Base-by-base conservation (phyloP, 768 basidiomycete genomes). In the Kwoniella bestiolae region DNA sequence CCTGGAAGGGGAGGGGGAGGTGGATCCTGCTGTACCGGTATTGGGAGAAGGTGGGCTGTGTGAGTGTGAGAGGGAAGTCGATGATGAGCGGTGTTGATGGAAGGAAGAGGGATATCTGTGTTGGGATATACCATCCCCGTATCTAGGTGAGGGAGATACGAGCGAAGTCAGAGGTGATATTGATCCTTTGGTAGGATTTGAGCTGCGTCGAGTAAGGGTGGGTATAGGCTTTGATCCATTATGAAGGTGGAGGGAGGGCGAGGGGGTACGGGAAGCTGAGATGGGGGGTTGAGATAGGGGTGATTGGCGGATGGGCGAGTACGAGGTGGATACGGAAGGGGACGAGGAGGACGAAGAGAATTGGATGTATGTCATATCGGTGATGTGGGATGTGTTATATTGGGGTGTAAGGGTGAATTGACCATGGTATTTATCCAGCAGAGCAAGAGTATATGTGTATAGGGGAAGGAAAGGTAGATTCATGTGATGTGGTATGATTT, bases 251-350 rank as follows among this genome's bases (percentile, higher is more conserved):
- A 9, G 9, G 3, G 32, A 38, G 28, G 65, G 65, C 25, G 65
- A 66, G 7, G 65, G 59, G 0, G 57, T 66, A 0, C 59, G 34
- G 3, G 65, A 44, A 5, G 65, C 65, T 29, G 29, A 53, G 23
- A 66, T 25, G 11, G 65, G 65, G 12, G 65, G 65, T 35, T 66
- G 57, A 12, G 65, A 60, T 53, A 66, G 35, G 21, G 65, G 65
- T 18, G 65, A 66, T 56, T 50, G 56, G 7, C 65, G 50, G 29
- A 66, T 56, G n/a, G 65, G 65, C 4, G 58, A 60, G 5, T 50
- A 62, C n/a, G 59, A 50, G 12, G 18, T 26, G 28, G 58, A 47
- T 45, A 45, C 26, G 29, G 60, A 59, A 3, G 14, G 11, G 23
- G 18, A 26, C 18, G 38, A 21, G 28, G 35, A 28, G 1, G 44